Evolutionary conservation across 805 yeast species (phyloP), one percentile per base, ranked within the genome.

Genomic region (Saccharomycopsis capsularis): DNA sequence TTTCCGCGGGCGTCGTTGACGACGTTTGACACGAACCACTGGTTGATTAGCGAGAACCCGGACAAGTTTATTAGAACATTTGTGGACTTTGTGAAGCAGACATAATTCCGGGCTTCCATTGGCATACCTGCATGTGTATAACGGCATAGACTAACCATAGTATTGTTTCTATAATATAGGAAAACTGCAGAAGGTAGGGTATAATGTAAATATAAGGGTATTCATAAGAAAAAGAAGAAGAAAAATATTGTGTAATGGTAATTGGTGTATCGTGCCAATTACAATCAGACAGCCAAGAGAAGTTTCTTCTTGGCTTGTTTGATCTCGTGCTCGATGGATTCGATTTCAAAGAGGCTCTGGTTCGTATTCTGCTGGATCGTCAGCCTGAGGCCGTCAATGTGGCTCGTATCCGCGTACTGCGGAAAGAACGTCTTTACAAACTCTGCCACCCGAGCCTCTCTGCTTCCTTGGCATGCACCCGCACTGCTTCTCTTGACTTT

Each of bases 21-120:
- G 6, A 62, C 58, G 40, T 59, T 66, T 48, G 47, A 61, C 29
- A 55, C 65, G 3, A 61, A 66, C 0, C 71, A 67, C 47, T 53
- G 54, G 54, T 54, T 61, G 18, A 56, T 62, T 30, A 56, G 58
- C 47, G 64, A 61, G 30, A 35, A 42, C n/a, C 56, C 56, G 9
- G 29, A 42, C 2, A 40, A 45, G 34, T 53, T 53, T 21, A 43
- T 51, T 15, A 40, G 46, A 30, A 36, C 53, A n/a, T 34, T 48
- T 9, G 39, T 24, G 5, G 42, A 36, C 9, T 53, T 53, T 36
- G 23, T 52, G n/a, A 29, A 41, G 19, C 40, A 23, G 44, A 48
- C 45, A 11, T 42, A 19, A 32, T 13, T 4, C 30, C n/a, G n/a
- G n/a, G n/a, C n/a, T n/a, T n/a, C n/a, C n/a, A n/a, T n/a, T n/a